These are phyloP conservation scores for Talaromyces verruculosus DNA, from an alignment of 2,329 filamentous ascomycete genomes.

Conservation along the genomic window DNA sequence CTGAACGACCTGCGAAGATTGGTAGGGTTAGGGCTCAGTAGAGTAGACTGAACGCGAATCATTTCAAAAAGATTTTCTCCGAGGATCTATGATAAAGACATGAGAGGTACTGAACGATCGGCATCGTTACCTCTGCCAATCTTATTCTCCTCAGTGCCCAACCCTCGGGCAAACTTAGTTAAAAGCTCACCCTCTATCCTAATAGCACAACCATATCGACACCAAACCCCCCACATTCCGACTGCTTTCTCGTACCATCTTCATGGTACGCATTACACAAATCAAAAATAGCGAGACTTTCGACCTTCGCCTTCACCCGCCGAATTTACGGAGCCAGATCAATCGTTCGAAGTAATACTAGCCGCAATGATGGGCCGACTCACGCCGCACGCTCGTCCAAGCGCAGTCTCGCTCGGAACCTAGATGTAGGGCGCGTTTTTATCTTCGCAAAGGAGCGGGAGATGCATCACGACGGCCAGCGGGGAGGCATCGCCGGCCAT, in stretches of 20 bases:
- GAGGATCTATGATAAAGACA: background rate
- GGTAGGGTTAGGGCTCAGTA: too few species aligned
- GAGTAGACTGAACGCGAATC: too few species aligned
- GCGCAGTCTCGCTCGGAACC: constrained; percentile 70
- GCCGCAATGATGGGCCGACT: constrained; percentile 76
- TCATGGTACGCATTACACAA: background rate
- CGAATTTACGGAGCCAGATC: constrained; percentile 87
- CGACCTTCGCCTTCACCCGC: constrained; percentile 88
- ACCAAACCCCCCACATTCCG: background rate
- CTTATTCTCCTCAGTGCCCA: background rate
- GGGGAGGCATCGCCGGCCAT: too few species aligned
- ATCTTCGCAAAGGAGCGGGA: constrained; percentile 69
- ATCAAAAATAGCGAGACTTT: constrained; percentile 88
- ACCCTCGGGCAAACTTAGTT: background rate
- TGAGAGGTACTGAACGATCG: background rate
- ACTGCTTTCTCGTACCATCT: background rate
- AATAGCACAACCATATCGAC: background rate
- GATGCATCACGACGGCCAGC: constrained; percentile 55
- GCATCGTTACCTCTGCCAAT: background rate
- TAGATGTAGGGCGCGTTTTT: constrained; percentile 71
- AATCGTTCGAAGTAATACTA: constrained; percentile 86
- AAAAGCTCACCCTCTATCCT: background rate
- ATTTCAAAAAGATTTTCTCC: background rate
- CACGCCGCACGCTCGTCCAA: constrained; percentile 71
- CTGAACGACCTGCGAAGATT: background rate